These are phyloP conservation scores for Piloderma croceum DNA, from an alignment of 768 basidiomycete species.

Conservation along the genomic window DNA sequence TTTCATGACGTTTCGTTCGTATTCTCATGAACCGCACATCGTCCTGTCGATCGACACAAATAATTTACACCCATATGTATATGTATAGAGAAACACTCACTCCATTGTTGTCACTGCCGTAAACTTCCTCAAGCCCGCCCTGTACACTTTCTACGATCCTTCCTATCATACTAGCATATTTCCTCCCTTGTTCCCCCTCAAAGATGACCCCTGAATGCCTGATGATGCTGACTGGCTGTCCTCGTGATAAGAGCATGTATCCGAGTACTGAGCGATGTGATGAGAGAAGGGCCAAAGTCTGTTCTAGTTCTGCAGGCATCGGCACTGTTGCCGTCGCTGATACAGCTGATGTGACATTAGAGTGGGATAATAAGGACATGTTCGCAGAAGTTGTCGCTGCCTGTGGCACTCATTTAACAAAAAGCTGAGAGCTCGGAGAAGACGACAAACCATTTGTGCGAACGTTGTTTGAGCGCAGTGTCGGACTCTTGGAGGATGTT, in stretches of 20 bases:
- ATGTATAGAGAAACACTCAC: constrained; percentile 40
- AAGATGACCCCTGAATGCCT: constrained; percentile 81
- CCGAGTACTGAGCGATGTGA: constrained; percentile 83
- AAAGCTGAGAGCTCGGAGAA: too few species aligned
- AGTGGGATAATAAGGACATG: too few species aligned
- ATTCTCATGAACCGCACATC: constrained; percentile 85
- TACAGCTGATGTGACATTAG: too few species aligned
- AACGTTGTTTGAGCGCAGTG: too few species aligned
- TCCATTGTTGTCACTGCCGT: constrained; percentile 52
- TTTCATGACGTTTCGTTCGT: constrained; percentile 84
- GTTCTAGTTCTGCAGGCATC: constrained; percentile 78
- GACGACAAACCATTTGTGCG: too few species aligned
- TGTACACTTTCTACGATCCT: constrained; percentile 77
- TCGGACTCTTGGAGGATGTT: too few species aligned
- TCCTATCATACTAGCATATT: constrained; percentile 69
- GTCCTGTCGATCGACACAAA: too few species aligned
- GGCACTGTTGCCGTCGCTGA: too few species aligned
- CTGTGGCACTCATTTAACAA: too few species aligned
- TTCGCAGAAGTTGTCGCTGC: too few species aligned
- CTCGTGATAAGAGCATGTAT: constrained; percentile 76
- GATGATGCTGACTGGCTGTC: constrained; percentile 71
- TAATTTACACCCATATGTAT: too few species aligned
- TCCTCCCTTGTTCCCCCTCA: constrained; percentile 76
- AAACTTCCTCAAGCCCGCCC: constrained; percentile 71
- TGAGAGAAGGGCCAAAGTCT: constrained; percentile 68